Percentiles rank a stretch among this genome's conserved stretches.
Conservation (phyloP, 139 green algal species). For the Pseudopediastrum boryanum region DNA sequence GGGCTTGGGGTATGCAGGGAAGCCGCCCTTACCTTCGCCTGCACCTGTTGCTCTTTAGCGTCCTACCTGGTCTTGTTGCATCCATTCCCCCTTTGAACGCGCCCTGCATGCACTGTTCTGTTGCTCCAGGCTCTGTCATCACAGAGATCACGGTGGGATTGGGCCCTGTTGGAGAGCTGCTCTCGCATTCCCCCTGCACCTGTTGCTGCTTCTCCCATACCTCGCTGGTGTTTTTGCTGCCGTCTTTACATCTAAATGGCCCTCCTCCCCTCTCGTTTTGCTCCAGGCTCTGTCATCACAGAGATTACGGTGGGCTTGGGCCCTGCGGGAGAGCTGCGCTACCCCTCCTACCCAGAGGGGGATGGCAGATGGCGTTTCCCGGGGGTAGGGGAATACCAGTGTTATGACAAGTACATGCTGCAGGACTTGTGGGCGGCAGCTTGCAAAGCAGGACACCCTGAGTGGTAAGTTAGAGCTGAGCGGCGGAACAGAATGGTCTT, state of each 20-base stretch:
- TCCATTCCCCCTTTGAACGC: no score
- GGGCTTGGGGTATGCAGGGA: conserved; percentile 93
- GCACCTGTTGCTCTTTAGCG: no score
- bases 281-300: conserved; percentile 72
- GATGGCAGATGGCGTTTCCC: conserved; percentile 95
- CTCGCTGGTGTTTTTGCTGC: no score
- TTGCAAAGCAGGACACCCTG: conserved; percentile 71
- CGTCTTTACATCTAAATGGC: no score
- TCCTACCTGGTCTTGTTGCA: no score
- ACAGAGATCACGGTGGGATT: conserved; percentile 94
- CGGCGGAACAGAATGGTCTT: neutral
- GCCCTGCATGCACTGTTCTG: no score
- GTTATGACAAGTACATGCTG: conserved; percentile 98
- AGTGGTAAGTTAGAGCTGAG: no score
- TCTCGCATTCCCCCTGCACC: conserved; percentile 93
- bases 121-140: conserved; percentile 64
- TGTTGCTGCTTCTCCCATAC: no score
- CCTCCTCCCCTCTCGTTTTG: no score
- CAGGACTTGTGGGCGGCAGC: conserved; percentile 68
- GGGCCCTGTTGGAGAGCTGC: conserved; percentile 93
- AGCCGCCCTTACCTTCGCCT: conserved; percentile 96
- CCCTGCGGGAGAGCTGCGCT: conserved; percentile 97
- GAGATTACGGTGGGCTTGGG: conserved; percentile 97
- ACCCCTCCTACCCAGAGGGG: conserved; percentile 96
- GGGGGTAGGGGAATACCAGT: conserved; percentile 98